Percentiles rank a stretch among this genome's conserved stretches.
Conservation (phyloP, 257 asterid species). For the Osmanthus fragrans region DNA sequence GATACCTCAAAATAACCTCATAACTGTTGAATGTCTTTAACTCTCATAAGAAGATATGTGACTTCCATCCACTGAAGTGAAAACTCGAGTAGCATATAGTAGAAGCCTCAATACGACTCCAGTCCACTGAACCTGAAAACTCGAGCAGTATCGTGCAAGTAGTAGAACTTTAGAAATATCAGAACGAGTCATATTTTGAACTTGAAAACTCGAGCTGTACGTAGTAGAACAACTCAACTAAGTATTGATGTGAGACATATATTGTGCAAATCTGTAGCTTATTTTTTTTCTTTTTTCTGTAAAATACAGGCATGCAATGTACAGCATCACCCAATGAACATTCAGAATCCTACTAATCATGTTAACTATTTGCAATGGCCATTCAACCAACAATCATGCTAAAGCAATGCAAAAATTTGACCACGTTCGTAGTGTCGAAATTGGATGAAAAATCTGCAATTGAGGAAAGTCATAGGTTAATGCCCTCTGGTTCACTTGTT, state of each 20-base stretch:
- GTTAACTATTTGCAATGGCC: too few relatives aligned
- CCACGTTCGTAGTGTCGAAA: too few relatives aligned
- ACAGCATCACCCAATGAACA: background rate
- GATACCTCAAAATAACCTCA: background rate
- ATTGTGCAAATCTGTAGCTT: too few relatives aligned
- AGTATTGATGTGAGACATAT: too few relatives aligned
- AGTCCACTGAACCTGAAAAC: background rate
- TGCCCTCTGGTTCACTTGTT: too few relatives aligned
- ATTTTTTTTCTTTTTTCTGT: too few relatives aligned
- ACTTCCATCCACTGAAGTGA: background rate
- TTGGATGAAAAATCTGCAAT: too few relatives aligned
- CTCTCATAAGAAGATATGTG: background rate
- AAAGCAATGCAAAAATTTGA: too few relatives aligned
- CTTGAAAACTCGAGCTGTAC: background rate
- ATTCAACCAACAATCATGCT: too few relatives aligned
- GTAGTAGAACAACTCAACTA: too few relatives aligned
- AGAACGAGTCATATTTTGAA: too few relatives aligned
- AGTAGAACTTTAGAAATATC: background rate
- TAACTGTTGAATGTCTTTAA: background rate
- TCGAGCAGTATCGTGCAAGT: background rate
- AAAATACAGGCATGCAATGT: background rate
- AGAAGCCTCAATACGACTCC: background rate
- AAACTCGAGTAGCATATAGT: background rate
- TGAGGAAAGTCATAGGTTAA: too few relatives aligned
- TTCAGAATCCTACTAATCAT: background rate